Conservation (phyloP, 345 rosid genomes). For the Sonneratia caseolaris region DNA sequence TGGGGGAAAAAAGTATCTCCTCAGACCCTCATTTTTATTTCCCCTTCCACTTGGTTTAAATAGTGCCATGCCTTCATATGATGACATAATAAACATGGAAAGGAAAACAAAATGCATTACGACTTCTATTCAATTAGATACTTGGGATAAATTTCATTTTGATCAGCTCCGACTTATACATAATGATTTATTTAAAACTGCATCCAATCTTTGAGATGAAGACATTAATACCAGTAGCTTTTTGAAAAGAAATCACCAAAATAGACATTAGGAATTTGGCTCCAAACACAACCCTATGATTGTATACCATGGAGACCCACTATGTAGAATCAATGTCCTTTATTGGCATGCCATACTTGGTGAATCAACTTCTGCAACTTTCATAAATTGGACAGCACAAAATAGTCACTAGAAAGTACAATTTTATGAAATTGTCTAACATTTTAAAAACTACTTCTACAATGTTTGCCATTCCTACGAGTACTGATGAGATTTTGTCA, state of each 20-base stretch:
- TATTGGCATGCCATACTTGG: background rate
- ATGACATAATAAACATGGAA: background rate
- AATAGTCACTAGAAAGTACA: background rate
- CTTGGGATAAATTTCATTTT: background rate
- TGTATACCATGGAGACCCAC: background rate
- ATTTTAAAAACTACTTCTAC: background rate
- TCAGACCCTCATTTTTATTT: background rate
- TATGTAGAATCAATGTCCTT: too few relatives aligned
- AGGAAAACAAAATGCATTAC: background rate
- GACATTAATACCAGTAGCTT: background rate
- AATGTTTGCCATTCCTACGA: background rate
- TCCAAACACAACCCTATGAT: background rate
- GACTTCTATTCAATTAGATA: background rate
- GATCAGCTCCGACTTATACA: background rate
- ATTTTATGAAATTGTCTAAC: background rate
- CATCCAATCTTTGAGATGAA: background rate
- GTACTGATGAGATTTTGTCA: background rate
- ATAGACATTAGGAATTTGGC: background rate
- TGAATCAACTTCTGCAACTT: background rate
- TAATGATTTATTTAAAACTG: background rate
- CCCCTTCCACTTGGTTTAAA: background rate
- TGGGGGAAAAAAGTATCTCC: background rate
- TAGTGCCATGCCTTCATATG: background rate
- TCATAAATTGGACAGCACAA: background rate
- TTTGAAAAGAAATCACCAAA: background rate